phyloP scores from a whole-genome alignment of 495 filamentous ascomycete species.

The Cenococcum geophilum region DNA sequence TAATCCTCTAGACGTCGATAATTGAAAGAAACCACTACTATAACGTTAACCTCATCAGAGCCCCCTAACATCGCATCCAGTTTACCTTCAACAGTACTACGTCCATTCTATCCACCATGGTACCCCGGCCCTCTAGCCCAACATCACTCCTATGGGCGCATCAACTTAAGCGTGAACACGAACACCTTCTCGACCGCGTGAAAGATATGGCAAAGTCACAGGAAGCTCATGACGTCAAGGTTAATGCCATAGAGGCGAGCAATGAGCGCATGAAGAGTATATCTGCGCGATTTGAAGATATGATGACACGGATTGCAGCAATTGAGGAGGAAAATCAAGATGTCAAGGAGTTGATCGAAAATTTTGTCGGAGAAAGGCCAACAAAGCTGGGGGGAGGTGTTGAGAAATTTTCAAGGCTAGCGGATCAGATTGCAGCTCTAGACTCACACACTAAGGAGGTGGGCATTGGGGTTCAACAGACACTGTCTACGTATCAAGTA shows the following conservation, averaged over 20 bases:
- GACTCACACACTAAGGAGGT: constrained; percentile 1
- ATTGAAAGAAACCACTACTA: no score
- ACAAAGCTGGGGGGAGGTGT: not conserved
- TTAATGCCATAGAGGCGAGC: constrained; percentile 7
- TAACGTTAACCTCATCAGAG: no score
- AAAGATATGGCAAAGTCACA: constrained; percentile 26
- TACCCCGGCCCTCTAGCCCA: constrained; percentile 29
- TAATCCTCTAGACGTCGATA: no score
- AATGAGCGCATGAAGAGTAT: constrained; percentile 5
- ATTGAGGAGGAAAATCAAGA: constrained; percentile 11
- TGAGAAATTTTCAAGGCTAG: constrained; percentile 5
- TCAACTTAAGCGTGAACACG: constrained; percentile 37
- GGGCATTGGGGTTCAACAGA: not conserved
- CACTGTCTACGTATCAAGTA: not conserved
- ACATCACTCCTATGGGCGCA: constrained; percentile 37
- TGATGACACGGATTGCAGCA: constrained; percentile 5
- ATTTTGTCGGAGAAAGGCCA: not conserved
- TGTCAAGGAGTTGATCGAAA: constrained; percentile 11
- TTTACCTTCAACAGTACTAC: not conserved
- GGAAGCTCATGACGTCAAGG: constrained; percentile 1
- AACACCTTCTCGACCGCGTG: constrained; percentile 32
- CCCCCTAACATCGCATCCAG: no score
- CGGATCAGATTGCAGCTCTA: constrained; percentile 7
- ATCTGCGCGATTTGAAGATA: constrained; percentile 1
- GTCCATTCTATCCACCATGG: constrained; percentile 8